Conservation (phyloP, 345 rosid species). For the Citrus cavaleriei region DNA sequence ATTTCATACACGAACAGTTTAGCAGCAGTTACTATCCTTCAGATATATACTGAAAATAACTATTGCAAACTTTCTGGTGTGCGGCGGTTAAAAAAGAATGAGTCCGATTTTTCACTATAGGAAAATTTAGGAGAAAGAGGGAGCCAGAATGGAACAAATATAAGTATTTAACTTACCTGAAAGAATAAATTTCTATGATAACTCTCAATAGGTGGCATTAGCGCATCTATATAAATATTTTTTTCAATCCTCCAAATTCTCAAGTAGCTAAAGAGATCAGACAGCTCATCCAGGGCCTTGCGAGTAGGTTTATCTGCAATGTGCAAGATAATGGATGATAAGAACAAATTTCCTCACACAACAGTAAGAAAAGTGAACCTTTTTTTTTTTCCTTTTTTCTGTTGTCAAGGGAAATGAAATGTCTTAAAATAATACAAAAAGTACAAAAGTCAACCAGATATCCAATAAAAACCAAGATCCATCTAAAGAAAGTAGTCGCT, state of each 20-base stretch:
- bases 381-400: too few relatives aligned
- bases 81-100: background rate
- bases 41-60: background rate
- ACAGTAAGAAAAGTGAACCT: background rate
- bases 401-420: background rate
- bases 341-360: background rate
- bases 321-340: background rate
- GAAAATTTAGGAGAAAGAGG: background rate
- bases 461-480: background rate
- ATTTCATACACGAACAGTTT: background rate
- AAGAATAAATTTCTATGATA: conserved; percentile 80
- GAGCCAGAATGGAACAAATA: background rate
- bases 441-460: background rate
- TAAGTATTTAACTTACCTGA: conserved; percentile 46
- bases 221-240: conserved; percentile 67
- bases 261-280: conserved; percentile 66
- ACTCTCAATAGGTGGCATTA: conserved; percentile 88
- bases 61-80: background rate
- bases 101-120: background rate
- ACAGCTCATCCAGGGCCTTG: conserved; percentile 90
- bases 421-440: background rate
- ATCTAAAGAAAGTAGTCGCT: background rate
- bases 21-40: background rate
- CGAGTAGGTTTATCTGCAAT: conserved; percentile 69
- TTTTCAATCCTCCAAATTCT: conserved; percentile 81